Percentiles rank a stretch among this genome's conserved stretches.
These are phyloP conservation scores for Lecanicillium sp. DNA, from an alignment of 2,329 filamentous ascomycete genomes.

Conservation along the genomic window DNA sequence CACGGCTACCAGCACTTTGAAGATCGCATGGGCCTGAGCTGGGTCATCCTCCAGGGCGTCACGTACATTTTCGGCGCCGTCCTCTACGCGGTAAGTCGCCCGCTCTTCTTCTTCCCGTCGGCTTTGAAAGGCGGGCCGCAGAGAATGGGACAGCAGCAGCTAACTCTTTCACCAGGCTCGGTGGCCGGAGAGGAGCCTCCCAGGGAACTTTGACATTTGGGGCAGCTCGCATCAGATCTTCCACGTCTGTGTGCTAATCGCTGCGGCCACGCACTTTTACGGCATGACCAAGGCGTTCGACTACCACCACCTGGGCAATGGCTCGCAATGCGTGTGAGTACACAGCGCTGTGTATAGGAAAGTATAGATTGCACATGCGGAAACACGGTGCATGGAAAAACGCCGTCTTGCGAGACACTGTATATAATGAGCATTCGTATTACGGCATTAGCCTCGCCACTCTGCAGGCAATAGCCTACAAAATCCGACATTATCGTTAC, in stretches of 20 bases:
- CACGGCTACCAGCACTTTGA: conserved; percentile 64
- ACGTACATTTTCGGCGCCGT: conserved; percentile 82
- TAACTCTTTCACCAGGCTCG: conserved; percentile 46
- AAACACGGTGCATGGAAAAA: too few species aligned
- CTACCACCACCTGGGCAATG: conserved; percentile 63
- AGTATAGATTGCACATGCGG: conserved; percentile 2
- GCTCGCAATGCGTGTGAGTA: conserved; percentile 39
- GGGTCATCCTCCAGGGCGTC: conserved; percentile 72
- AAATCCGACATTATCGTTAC: neutral
- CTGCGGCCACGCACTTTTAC: conserved; percentile 73
- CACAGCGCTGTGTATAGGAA: conserved; percentile 5
- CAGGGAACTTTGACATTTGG: conserved; percentile 81
- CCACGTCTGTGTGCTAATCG: conserved; percentile 79
- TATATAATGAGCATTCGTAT: too few species aligned
- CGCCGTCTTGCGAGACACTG: too few species aligned
- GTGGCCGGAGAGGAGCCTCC: conserved; percentile 73
- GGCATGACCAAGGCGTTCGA: conserved; percentile 83
- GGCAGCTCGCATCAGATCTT: conserved; percentile 96
- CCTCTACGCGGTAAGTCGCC: conserved; percentile 67
- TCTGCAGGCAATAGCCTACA: too few species aligned
- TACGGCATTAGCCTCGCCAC: neutral
- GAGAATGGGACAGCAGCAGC: conserved; percentile 11
- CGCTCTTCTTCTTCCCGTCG: neutral
- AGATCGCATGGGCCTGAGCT: conserved; percentile 70
- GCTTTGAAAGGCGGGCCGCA: neutral